Evolutionary conservation across 345 rosid genomes (phyloP), one percentile per base, ranked within the genome.

Genomic region (Aquilaria malaccensis): DNA sequence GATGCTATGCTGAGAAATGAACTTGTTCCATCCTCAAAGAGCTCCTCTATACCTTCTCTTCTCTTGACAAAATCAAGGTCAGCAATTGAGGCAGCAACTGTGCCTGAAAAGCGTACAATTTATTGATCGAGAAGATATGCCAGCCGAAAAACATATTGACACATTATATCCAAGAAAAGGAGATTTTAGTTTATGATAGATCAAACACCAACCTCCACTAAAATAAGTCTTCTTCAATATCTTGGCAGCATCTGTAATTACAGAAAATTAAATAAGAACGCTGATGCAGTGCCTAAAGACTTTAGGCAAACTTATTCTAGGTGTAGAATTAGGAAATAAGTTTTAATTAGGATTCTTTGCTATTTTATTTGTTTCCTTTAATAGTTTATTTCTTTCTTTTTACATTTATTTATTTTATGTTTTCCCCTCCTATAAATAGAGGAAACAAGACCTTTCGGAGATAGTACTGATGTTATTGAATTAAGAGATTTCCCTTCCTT

Each of bases 41-140:
- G 80, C 73, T 87, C 98, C 61, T 93, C 97, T 69, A 86, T 70
- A 64, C 68, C 76, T 72, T 87, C 88, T 77, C 98, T 86, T 76
- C 95, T 84, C 78, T 77, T 93, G 49, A 93, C 92, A 77, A 93
- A 93, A 77, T 93, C 98, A 77, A 82, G 59, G 68, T 93, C 98
- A 66, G 98, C 97, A 79, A 87, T 85, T 55, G 96, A 73, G 41
- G 96, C 92, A 67, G 88, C 87, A 68, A 93, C 98, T 7, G 98
- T 89, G 50, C 98, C 98, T 93, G 85, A 50, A 70, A 65, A 61
- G 54, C 47, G 62, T 65, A 50, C 12, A 15, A 54, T 66, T 14
- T 57, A 63, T 54, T 41, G 50, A 50, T 49, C 49, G 41, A 37
- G n/a, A 37, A 49, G 13, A 53, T 22, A n/a, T 50, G 30, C 33